Evolutionary conservation across 2,329 filamentous ascomycete species (phyloP), one percentile per base, ranked within the genome.

Genomic region (Ascochyta clinopodiicola): DNA sequence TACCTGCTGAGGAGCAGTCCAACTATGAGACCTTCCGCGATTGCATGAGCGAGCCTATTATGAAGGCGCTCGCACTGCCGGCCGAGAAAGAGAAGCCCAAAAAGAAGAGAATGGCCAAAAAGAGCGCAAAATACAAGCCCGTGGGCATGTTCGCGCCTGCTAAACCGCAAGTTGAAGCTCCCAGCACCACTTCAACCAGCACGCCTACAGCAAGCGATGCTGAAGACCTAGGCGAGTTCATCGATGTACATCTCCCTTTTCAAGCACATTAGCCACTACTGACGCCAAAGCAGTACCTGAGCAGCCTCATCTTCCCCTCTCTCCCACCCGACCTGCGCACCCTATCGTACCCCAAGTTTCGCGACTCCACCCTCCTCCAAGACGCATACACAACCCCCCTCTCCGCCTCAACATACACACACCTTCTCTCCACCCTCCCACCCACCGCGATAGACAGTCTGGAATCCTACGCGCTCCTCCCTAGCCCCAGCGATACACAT

Each of bases 171-270:
- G 27, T 44, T 27, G 53, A 51, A 32, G 24, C 9, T 6, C 31
- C 36, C 15, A 42, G 13, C 27, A 46, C 49, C 24, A 17, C 9
- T 29, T 22, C 44, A 19, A 36, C 24, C n/a, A 44, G 17, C 25
- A 17, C 38, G 36, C 36, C 48, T 42, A 42, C 54, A 31, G 39
- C 48, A 64, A 47, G 48, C 68, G 79, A 85, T 62, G 84, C 84
- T 5, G 88, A 89, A 63, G 90, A 93, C 50, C 77, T 95, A 21
- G 84, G 86, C 24, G 92, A 96, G 1, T 96, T 96, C 75, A 86
- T 90, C 49, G 87, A 93, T 64, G 84, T 86, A 78, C 35, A 67
- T 60, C 83, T 6, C 24, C 5, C 49, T 36, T 48, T 36, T 34
- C 24, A 39, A 32, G 35, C 17, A 4, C 10, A 36, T 9, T 21